These are phyloP conservation scores for Isoetes engelmannii DNA, from an alignment of 83 land plant species.

Conservation along the genomic window DNA sequence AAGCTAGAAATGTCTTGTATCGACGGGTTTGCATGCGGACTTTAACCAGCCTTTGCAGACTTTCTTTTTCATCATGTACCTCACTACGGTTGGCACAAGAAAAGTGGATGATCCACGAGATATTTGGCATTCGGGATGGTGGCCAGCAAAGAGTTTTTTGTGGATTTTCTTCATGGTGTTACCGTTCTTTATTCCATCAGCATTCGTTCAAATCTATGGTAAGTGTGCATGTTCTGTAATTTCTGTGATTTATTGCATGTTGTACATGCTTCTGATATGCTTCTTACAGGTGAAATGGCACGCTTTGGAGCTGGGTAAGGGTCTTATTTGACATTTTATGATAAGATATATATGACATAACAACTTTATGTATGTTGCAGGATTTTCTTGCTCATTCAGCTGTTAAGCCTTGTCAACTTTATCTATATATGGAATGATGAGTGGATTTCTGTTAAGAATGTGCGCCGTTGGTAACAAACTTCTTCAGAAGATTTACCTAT, in stretches of 20 bases:
- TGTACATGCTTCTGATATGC: too few species aligned
- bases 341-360: background rate
- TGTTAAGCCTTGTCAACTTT: conserved; percentile 71
- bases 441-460: conserved; percentile 47
- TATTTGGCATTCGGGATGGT: conserved; percentile 83
- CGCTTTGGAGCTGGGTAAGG: conserved; percentile 85
- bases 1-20: too few species aligned
- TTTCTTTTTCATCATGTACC: conserved; percentile 68
- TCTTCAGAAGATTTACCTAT: background rate
- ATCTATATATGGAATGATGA: conserved; percentile 65
- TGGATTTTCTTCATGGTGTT: conserved; percentile 47
- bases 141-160: conserved; percentile 56
- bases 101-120: conserved; percentile 52
- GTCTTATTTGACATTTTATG: background rate
- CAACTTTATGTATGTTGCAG: conserved; percentile 24
- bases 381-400: conserved; percentile 73
- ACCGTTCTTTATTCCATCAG: conserved; percentile 58
- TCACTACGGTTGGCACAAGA: conserved; percentile 61
- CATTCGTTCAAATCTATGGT: conserved; percentile 69
- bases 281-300: conserved; percentile 64
- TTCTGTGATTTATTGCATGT: too few species aligned
- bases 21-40: too few species aligned
- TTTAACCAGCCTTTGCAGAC: conserved; percentile 18
- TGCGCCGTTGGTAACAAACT: conserved; percentile 50
- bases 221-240: conserved; percentile 14